Evolutionary conservation across 345 rosid genomes (phyloP), one percentile per base, ranked within the genome.

Genomic region (Citrus unshiu): DNA sequence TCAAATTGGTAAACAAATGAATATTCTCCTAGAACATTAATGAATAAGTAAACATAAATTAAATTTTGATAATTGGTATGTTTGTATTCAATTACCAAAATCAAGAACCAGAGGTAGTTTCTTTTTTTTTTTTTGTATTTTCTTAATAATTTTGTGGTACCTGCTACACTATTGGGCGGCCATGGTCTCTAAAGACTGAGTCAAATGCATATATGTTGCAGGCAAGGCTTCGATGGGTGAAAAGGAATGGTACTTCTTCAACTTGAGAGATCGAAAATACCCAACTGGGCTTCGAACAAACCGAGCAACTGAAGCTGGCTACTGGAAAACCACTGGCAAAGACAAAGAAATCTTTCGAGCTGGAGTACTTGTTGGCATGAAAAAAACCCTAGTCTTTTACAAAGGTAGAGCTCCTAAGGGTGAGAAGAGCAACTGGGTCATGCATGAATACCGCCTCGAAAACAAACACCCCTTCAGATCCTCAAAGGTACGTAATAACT

Each of bases 361-460:
- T 4, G 93, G 91, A 62, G 82, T 85, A 3, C 81, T 95, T 58
- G 91, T 95, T 19, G 99, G 98, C 70, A 95, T 95, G 99, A 95
- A 95, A 90, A 95, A 95, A 88, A 95, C 98, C 88, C 91, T 95
- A 70, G 99, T 95, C 9, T 93, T 95, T 83, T 95, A 95, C 87
- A 88, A 79, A 80, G 98, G 99, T 56, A 90, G 98, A 82, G 98
- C 98, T 70, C 98, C 98, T 12, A 88, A 88, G 84, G 99, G 98
- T 63, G 97, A 89, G 83, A 96, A 96, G 84, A 93, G 94, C 87
- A 94, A 94, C 79, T 96, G 99, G 99, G 98, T 96, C 81, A 96
- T 94, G 99, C 99, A 96, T 80, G 99, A 96, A 72, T 96, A 96
- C 72, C 85, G 99, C 77, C 91, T 90, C 39, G 90, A 93, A 78